Conservation (phyloP, 2,329 filamentous ascomycete genomes). For the Helotiales sp. region DNA sequence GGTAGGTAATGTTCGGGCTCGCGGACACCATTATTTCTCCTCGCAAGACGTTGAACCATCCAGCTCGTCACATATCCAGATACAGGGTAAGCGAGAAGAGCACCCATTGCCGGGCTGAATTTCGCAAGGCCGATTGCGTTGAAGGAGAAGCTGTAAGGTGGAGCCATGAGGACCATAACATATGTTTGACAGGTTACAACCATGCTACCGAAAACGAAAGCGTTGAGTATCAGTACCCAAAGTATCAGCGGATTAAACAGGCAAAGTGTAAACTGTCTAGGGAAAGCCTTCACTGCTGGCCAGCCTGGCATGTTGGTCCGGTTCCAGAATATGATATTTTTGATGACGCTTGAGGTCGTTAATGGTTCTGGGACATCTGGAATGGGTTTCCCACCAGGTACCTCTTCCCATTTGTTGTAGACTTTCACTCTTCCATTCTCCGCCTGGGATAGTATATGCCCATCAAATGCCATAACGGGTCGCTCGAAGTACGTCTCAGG, state of each 20-base stretch:
- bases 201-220: slow-evolving; percentile 17
- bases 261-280: slow-evolving; percentile 6
- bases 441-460: slow-evolving; percentile 40
- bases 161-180: not conserved
- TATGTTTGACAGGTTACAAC: slow-evolving; percentile 13
- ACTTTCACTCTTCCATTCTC: slow-evolving; percentile 40
- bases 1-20: slow-evolving; percentile 25
- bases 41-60: slow-evolving; percentile 1
- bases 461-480: slow-evolving; percentile 42
- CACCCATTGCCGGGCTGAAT: slow-evolving; percentile 10
- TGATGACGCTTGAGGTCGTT: not conserved
- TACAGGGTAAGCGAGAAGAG: slow-evolving; percentile 12
- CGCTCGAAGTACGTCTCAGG: slow-evolving; percentile 44
- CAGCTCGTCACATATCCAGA: slow-evolving; percentile 4
- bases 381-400: slow-evolving; percentile 22
- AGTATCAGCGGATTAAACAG: slow-evolving; percentile 57
- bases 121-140: slow-evolving; percentile 10
- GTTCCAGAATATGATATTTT: slow-evolving; percentile 6
- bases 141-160: slow-evolving; percentile 16
- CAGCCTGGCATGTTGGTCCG: slow-evolving; percentile 2
- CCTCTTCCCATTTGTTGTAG: slow-evolving; percentile 36
- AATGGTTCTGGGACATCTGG: not conserved
- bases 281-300: slow-evolving; percentile 7
- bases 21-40: slow-evolving; percentile 16
- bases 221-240: slow-evolving; percentile 33